Evolutionary conservation across 2,329 filamentous ascomycete species (phyloP).

Genomic region (Ceratocystis harringtonii): DNA sequence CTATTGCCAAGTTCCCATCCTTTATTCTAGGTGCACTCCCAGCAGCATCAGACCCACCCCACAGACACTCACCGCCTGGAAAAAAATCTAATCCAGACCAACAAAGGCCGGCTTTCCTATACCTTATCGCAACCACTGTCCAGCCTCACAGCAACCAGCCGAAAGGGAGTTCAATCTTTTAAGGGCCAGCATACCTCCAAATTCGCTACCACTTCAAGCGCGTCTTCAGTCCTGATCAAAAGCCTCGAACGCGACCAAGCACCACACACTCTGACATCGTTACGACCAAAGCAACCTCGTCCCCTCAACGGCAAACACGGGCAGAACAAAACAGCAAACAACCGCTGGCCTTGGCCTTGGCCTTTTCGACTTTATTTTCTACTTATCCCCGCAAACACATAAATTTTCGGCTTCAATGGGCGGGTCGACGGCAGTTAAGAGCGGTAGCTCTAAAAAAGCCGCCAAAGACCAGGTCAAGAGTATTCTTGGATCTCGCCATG

Average conservation of each 20-base stretch:
- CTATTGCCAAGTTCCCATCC: background rate
- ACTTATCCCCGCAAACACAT: background rate
- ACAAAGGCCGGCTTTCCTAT: background rate
- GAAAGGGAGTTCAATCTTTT: background rate
- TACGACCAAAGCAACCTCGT: background rate
- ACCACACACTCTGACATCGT: background rate
- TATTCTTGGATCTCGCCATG: slow-evolving; percentile 18
- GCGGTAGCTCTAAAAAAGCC: slow-evolving; percentile 14
- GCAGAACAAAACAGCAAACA: background rate
- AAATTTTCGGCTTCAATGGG: slow-evolving; percentile 7
- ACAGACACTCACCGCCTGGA: background rate
- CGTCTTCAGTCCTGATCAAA: background rate
- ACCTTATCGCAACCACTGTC: background rate
- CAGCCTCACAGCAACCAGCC: slow-evolving; percentile 2
- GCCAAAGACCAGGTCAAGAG: slow-evolving; percentile 19
- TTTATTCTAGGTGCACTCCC: background rate
- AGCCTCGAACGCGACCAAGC: background rate
- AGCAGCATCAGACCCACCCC: background rate
- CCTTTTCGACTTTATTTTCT: background rate
- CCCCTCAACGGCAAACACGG: background rate
- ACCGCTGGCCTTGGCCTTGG: background rate
- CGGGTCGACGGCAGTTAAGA: slow-evolving; percentile 9
- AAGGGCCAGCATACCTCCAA: background rate
- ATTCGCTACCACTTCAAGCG: background rate
- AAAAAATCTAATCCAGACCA: background rate